phyloP scores from a whole-genome alignment of 2,329 filamentous ascomycete genomes.

The Talaromyces amestolkiae region DNA sequence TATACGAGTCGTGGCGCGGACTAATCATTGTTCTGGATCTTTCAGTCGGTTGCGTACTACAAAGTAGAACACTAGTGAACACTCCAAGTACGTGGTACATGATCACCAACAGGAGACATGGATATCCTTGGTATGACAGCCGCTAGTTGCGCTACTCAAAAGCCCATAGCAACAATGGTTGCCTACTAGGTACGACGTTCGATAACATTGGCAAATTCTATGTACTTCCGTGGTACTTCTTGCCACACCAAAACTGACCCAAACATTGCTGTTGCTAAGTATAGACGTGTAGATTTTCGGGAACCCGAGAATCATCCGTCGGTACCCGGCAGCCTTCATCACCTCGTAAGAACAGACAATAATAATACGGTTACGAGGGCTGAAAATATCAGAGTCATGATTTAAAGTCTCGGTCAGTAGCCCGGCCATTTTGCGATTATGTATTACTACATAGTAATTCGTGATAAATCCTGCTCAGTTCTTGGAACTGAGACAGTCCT shows the following conservation, averaged over 20 bases:
- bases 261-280: background rate
- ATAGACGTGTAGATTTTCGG: conserved; percentile 1
- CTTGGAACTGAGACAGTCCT: conserved; percentile 6
- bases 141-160: background rate
- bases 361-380: background rate
- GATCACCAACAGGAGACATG: background rate
- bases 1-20: background rate
- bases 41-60: background rate
- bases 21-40: conserved; percentile 9
- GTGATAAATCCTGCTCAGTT: background rate
- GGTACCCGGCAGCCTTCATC: background rate
- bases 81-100: too few species aligned
- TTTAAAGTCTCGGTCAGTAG: background rate
- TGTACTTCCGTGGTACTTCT: background rate
- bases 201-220: background rate
- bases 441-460: background rate
- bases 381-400: background rate
- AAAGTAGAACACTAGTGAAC: background rate
- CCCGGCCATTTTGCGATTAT: background rate
- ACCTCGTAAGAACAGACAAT: too few species aligned
- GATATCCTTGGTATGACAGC: background rate
- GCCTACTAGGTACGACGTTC: too few species aligned
- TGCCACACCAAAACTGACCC: background rate
- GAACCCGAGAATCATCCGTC: conserved; percentile 2
- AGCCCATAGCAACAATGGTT: background rate